phyloP scores from a whole-genome alignment of 2,329 filamentous ascomycete species.

The Chrysoporthe deuterocubensis region DNA sequence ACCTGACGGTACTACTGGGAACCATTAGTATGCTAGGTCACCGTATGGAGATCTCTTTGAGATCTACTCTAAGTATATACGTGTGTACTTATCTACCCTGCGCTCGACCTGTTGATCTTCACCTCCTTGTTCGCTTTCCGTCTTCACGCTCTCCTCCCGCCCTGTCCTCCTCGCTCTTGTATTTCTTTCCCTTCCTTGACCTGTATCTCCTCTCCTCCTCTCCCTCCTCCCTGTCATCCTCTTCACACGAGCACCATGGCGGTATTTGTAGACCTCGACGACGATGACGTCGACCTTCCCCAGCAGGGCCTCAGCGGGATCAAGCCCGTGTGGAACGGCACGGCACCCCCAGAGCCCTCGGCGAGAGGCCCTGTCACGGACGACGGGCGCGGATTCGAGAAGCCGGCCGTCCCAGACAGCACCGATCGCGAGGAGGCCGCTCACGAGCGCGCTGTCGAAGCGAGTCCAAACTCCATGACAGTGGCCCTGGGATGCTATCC shows the following conservation, averaged over 20 bases:
- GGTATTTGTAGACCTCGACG: constrained; percentile 40
- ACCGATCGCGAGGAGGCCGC: constrained; percentile 31
- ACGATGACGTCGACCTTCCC: constrained; percentile 37
- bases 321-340: constrained; percentile 35
- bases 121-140: constrained; percentile 1
- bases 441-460: constrained; percentile 35
- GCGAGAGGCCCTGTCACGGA: constrained; percentile 1
- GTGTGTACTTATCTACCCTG: neutral
- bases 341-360: constrained; percentile 24
- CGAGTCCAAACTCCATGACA: constrained; percentile 61
- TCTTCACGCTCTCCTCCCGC: neutral
- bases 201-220: neutral
- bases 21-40: neutral
- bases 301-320: constrained; percentile 31
- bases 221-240: neutral
- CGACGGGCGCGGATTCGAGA: neutral
- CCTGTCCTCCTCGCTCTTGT: neutral
- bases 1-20: neutral
- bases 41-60: neutral
- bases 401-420: constrained; percentile 12
- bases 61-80: neutral
- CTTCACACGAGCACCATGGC: constrained; percentile 33
- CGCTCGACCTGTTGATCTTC: constrained; percentile 1
- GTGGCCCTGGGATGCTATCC: constrained; percentile 70
- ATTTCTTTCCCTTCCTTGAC: neutral